phyloP scores from a whole-genome alignment of 768 basidiomycete genomes.

The Boletus pseudopeckii region DNA sequence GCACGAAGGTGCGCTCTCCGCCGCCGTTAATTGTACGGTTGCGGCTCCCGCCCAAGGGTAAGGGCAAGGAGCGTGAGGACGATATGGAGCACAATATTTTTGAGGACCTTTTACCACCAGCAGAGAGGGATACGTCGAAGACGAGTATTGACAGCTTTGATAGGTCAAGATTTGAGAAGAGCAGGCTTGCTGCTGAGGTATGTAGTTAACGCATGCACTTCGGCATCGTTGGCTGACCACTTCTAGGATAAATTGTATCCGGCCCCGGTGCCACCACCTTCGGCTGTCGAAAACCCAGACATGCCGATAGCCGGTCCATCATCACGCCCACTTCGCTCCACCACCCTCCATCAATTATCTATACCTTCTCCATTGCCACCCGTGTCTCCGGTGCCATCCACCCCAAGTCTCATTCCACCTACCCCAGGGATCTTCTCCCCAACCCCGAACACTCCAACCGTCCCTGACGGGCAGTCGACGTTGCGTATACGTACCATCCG shows the following conservation, averaged over 20 bases:
- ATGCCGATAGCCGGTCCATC: conserved; percentile 52
- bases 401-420: conserved; percentile 29
- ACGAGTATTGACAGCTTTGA: conserved; percentile 62
- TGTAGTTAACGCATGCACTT: conserved; percentile 16
- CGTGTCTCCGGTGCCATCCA: conserved; percentile 38
- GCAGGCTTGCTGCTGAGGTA: conserved; percentile 73
- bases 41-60: conserved; percentile 57
- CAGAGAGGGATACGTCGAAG: conserved; percentile 70
- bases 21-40: conserved; percentile 46
- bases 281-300: conserved; percentile 33
- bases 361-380: conserved; percentile 30
- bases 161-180: conserved; percentile 69
- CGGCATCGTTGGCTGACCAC: conserved; percentile 2
- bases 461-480: conserved; percentile 23
- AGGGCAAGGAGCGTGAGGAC: conserved; percentile 68
- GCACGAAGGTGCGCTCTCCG: conserved; percentile 37
- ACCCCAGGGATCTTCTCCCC: conserved; percentile 35
- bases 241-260: conserved; percentile 50
- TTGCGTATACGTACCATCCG: conserved; percentile 84
- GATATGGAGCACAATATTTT: conserved; percentile 64
- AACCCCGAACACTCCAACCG: conserved; percentile 29
- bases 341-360: conserved; percentile 39
- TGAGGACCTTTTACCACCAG: conserved; percentile 70
- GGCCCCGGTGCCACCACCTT: conserved; percentile 33
- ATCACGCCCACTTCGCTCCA: conserved; percentile 61